A percentile compares a stretch with the other conserved stretches of the same genome.
Evolutionary conservation across 1,139 yeast genomes (phyloP).

Genomic region (Yarrowia galli): DNA sequence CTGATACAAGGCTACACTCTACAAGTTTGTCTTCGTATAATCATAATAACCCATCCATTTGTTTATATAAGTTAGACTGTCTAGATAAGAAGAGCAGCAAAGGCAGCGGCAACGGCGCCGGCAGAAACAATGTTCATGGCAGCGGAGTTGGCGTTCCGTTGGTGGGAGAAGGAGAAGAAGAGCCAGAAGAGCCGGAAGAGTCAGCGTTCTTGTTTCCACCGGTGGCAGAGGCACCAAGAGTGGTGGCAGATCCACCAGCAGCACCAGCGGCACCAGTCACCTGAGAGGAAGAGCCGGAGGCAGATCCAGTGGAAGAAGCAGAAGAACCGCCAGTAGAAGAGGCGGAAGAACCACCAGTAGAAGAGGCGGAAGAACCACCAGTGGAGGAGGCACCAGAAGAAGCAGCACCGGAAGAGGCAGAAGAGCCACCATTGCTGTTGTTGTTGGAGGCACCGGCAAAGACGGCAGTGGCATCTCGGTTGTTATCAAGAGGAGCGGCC

Average conservation of each 20-base stretch:
- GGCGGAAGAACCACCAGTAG: not conserved
- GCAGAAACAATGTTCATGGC: constrained; percentile 1
- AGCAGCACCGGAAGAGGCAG: not conserved
- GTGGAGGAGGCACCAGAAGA: not conserved
- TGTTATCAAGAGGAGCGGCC: constrained; percentile 4
- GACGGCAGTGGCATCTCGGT: not conserved
- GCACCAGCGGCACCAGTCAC: not conserved
- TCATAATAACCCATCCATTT: not conserved
- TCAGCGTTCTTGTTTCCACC: constrained; percentile 2
- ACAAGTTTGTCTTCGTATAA: too few relatives aligned
- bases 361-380: not conserved
- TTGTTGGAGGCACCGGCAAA: not conserved
- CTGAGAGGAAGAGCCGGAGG: not conserved
- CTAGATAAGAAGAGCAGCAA: constrained; percentile 30
- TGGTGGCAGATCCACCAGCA: not conserved
- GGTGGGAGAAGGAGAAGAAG: not conserved
- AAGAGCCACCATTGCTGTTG: not conserved
- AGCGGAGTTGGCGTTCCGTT: constrained; percentile 11
- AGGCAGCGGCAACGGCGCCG: constrained; percentile 12
- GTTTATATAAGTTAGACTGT: not conserved
- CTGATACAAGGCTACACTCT: too few relatives aligned
- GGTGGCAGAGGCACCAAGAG: constrained; percentile 3
- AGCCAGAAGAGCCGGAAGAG: not conserved
- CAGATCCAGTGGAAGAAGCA: not conserved
- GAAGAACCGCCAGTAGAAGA: not conserved